Base-by-base conservation (phyloP, 345 rosid genomes). In the Stellera chamaejasme region DNA sequence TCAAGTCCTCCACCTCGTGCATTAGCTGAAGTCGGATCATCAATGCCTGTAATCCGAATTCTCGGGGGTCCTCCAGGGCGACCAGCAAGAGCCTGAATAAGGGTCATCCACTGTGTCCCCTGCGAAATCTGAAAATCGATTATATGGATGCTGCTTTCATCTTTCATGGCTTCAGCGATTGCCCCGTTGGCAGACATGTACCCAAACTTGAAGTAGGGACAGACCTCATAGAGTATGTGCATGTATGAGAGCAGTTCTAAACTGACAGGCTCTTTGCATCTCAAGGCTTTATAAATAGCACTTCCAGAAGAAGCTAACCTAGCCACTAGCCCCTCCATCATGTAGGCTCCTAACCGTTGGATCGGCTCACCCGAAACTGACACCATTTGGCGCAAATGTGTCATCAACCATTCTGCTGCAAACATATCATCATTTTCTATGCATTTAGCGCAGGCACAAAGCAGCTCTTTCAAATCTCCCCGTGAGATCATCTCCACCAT, bases 171-270 rank as follows among this genome's bases (percentile, higher is more conserved):
- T 66, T 93, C 97, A 10, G 99, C 97, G 39, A 93, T 93, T 25
- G 97, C 97, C 49, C 99, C 97, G 11, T 93, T 93, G 5, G 97
- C 99, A 0, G 97, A 93, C 76, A 86, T 74, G 56, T 86, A 84
- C 36, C 96, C 99, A 16, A 93, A 93, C 70, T 93, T 93, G 83
- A 93, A 88, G 67, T 93, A 86, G 0, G 99, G 99, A 66, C 99
- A 93, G 58, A 82, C 74, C 65, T 93, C 99, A 27, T 81, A 88
- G 26, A 93, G 81, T 63, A 81, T 54, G 54, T 86, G 96, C 99
- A 88, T 93, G 66, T 89, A 89, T 5, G 99, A 79, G 19, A 89
- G 74, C 59, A 93, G 87, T 36, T 89, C 85, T 47, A 69, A 71
- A 72, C 99, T 63, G 0, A 82, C 77, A 1, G 96, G 96, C 61